phyloP scores from a whole-genome alignment of 2,329 filamentous ascomycete genomes.

The Pleomassaria siparia region DNA sequence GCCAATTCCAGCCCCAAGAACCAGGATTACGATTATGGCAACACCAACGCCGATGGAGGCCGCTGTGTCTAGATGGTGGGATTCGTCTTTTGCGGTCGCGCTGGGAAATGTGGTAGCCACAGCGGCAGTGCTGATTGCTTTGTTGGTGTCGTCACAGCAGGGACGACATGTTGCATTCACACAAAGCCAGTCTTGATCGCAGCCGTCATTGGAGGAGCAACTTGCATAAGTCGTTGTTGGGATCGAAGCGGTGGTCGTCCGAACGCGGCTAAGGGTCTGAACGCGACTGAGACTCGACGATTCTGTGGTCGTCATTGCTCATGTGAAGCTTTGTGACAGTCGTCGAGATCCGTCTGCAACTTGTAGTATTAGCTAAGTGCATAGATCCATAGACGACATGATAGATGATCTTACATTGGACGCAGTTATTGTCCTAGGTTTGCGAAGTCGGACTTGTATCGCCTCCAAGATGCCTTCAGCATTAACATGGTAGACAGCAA shows the following conservation, averaged over 20 bases:
- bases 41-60: slow-evolving; percentile 31
- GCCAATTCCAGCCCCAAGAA: slow-evolving; percentile 21
- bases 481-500: background rate
- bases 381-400: too few relatives aligned
- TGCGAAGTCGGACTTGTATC: background rate
- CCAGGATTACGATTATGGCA: slow-evolving; percentile 22
- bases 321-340: background rate
- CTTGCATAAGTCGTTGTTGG: slow-evolving; percentile 8
- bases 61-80: slow-evolving; percentile 16
- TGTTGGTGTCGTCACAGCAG: slow-evolving; percentile 11
- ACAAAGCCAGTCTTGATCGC: slow-evolving; percentile 29
- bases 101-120: background rate
- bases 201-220: slow-evolving; percentile 21
- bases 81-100: background rate
- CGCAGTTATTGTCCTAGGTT: background rate
- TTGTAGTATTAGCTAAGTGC: background rate
- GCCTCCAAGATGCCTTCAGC: background rate
- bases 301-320: background rate
- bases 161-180: slow-evolving; percentile 21
- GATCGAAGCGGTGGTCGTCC: background rate
- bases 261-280: background rate
- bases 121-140: background rate
- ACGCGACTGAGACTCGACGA: background rate
- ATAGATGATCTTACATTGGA: background rate
- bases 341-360: background rate